Evolutionary conservation across 352 stramenopile genomes (phyloP), one percentile per base, ranked within the genome.

Genomic region (Paralagenidium karlingii): DNA sequence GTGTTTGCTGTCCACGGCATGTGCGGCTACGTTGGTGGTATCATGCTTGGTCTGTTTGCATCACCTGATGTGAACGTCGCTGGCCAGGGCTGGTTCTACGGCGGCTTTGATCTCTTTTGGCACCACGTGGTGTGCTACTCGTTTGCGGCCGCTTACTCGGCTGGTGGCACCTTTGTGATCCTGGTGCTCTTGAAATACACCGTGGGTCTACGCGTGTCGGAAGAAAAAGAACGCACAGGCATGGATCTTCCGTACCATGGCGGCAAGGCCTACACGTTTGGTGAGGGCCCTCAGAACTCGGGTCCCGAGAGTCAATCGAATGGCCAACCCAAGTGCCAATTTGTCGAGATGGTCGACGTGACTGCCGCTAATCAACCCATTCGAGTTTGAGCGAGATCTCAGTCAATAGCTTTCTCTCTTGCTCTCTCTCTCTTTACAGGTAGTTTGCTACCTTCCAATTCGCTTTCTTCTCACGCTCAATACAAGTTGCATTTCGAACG

Each of bases 31-130:
- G 33, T 53, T 28, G 57, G 57, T 11, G 45, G 40, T 20, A 22
- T 67, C 5, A 24, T 60, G n/a, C 40, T 45, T 7, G 57, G 53
- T 10, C 33, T 67, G 22, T 61, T 67, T 22, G 57, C 53, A 11
- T 53, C 46, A 7, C 19, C 24, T 18, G 45, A 52, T 9, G 43
- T 47, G 5, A 50, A 53, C n/a, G n/a, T n/a, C n/a, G n/a, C n/a
- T n/a, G n/a, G n/a, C n/a, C n/a, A n/a, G n/a, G 49, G 53, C 19
- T 49, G 42, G 7, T 63, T 63, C 29, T 63, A 63, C 45, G 53
- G 53, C 38, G 45, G 59, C 45, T 16, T 50, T 16, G 43, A 45
- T 13, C 53, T 46, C 27, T 34, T 63, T 4, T 47, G 30, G 45
- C 49, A 63, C 38, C 53, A 63, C 34, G 25, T 63, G 20, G 50